Conservation (phyloP, 441 rosid species). For the Jatropha multifida region DNA sequence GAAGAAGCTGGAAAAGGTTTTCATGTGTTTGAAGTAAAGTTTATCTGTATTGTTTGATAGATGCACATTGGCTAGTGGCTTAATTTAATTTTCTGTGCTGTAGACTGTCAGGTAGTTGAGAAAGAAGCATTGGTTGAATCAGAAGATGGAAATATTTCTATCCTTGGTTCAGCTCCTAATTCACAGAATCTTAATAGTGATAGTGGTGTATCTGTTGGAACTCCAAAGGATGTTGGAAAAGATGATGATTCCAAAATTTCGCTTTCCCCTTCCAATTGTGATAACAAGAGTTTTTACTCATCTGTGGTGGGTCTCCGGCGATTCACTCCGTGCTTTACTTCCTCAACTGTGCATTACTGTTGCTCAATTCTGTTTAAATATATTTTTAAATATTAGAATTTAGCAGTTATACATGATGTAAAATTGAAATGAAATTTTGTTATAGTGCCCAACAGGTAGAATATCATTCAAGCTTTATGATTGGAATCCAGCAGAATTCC, state of each 20-base stretch:
- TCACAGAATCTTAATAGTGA: constrained; percentile 55
- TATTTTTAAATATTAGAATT: neutral
- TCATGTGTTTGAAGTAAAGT: constrained; percentile 1
- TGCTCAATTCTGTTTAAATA: neutral
- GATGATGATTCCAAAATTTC: constrained; percentile 59
- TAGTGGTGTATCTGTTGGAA: constrained; percentile 58
- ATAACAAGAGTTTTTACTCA: constrained; percentile 68
- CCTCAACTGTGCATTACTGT: constrained; percentile 2
- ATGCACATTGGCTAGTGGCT: neutral
- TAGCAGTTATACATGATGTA: constrained; percentile 1
- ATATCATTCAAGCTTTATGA: constrained; percentile 98
- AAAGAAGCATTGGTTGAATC: constrained; percentile 56
- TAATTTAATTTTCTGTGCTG: constrained; percentile 18
- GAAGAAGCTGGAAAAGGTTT: constrained; percentile 64
- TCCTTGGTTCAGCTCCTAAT: constrained; percentile 43
- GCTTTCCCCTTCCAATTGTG: constrained; percentile 58
- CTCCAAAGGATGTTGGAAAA: constrained; percentile 47
- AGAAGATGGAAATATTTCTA: constrained; percentile 56
- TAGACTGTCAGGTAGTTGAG: constrained; percentile 54
- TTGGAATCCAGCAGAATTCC: constrained; percentile 99
- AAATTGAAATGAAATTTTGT: constrained; percentile 29
- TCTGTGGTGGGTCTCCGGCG: constrained; percentile 56
- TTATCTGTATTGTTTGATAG: neutral
- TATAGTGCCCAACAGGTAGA: constrained; percentile 95
- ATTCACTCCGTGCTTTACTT: constrained; percentile 18